Percentiles rank a stretch among this genome's conserved stretches.
These are phyloP conservation scores for Fraxinus baroniana DNA, from an alignment of 305 asterid genomes.

Conservation along the genomic window DNA sequence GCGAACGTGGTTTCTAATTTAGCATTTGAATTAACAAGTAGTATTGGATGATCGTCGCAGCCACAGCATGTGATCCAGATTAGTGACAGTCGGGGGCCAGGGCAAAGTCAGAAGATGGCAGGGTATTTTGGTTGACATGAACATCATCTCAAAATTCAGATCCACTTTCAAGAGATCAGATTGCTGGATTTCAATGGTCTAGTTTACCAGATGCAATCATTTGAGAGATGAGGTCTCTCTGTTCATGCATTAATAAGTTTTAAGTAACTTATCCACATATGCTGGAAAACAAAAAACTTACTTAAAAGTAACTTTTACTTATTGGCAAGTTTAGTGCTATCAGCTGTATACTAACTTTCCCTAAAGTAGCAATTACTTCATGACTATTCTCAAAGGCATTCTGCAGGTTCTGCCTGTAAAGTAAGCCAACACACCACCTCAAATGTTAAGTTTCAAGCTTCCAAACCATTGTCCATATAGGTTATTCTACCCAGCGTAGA, in stretches of 20 bases:
- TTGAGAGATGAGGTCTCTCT: not conserved
- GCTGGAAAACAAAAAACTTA: not conserved
- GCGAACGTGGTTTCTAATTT: not conserved
- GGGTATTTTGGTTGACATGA: not conserved
- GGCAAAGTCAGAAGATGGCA: not conserved
- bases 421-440: not conserved
- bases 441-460: not conserved
- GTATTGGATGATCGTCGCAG: not conserved
- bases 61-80: not conserved
- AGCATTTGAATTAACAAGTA: not conserved
- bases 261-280: not conserved
- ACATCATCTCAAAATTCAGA: not conserved
- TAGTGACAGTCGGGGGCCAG: not conserved
- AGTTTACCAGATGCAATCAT: not conserved
- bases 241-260: not conserved
- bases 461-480: not conserved
- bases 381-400: not conserved
- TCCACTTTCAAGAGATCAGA: not conserved
- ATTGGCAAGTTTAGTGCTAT: not conserved
- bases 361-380: not conserved
- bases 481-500: not conserved
- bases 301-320: not conserved
- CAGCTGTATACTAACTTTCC: not conserved
- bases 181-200: not conserved
- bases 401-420: not conserved